These are phyloP conservation scores for Diaporthe destruens DNA, from an alignment of 2,329 filamentous ascomycete species.

Conservation along the genomic window DNA sequence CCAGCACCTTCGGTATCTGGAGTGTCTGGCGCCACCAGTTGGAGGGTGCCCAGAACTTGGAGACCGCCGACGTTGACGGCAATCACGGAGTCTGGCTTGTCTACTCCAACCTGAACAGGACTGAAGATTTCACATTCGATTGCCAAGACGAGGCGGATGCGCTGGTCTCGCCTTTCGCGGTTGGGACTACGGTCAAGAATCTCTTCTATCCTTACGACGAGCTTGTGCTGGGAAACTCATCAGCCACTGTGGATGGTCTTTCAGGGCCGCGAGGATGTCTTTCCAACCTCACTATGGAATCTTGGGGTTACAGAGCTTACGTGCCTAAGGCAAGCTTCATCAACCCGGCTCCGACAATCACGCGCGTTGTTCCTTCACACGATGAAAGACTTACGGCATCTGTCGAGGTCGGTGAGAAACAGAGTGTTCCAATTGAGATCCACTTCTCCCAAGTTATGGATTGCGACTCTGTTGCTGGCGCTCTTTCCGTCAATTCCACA, in stretches of 20 bases:
- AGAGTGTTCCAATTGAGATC: slow-evolving; percentile 48
- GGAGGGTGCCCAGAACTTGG: slow-evolving; percentile 62
- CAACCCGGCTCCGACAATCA: slow-evolving; percentile 68
- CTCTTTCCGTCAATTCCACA: slow-evolving; percentile 65
- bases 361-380: slow-evolving; percentile 71
- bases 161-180: slow-evolving; percentile 68
- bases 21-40: slow-evolving; percentile 66
- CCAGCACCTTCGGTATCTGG: slow-evolving; percentile 64
- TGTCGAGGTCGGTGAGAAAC: slow-evolving; percentile 53
- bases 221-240: slow-evolving; percentile 61
- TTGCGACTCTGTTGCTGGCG: slow-evolving; percentile 65
- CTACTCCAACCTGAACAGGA: slow-evolving; percentile 62
- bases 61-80: slow-evolving; percentile 52
- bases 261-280: slow-evolving; percentile 67
- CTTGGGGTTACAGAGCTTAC: slow-evolving; percentile 71
- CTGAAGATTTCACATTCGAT: slow-evolving; percentile 67
- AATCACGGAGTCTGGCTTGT: slow-evolving; percentile 60
- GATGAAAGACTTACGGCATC: slow-evolving; percentile 54
- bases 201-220: slow-evolving; percentile 73
- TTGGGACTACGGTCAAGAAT: slow-evolving; percentile 69
- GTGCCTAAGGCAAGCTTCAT: slow-evolving; percentile 65
- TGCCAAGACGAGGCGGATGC: slow-evolving; percentile 61
- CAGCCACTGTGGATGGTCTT: slow-evolving; percentile 59
- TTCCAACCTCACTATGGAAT: slow-evolving; percentile 61
- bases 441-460: slow-evolving; percentile 73